Percentiles rank a stretch among this genome's conserved stretches.
These are phyloP conservation scores for Kluyveromyces aestuarii DNA, from an alignment of 805 yeast species.

Conservation along the genomic window DNA sequence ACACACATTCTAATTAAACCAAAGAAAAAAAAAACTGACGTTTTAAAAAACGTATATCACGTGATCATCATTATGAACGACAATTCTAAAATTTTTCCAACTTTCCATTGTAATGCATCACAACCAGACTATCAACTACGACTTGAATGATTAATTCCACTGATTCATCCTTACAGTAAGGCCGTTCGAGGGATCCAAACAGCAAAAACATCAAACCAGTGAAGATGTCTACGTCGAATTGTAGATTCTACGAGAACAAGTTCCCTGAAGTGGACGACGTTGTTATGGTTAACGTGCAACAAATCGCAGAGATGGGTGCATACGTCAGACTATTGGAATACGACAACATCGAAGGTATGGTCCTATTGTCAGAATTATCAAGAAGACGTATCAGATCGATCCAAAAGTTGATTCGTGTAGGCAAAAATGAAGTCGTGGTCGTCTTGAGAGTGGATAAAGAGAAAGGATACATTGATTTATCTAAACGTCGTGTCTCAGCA, in stretches of 20 bases:
- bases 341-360: conserved; percentile 99
- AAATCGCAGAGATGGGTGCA: conserved; percentile 99
- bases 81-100: background rate
- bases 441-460: conserved; percentile 97
- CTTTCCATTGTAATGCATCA: background rate
- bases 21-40: background rate
- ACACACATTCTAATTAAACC: too few species aligned
- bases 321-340: conserved; percentile 92
- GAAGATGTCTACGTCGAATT: conserved; percentile 74
- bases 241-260: conserved; percentile 96
- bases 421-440: conserved; percentile 96
- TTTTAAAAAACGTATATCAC: background rate
- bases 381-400: conserved; percentile 98
- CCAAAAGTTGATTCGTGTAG: conserved; percentile 95
- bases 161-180: background rate
- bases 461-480: conserved; percentile 94
- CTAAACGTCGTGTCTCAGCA: conserved; percentile 95
- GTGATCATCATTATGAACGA: background rate
- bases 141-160: background rate
- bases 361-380: conserved; percentile 85
- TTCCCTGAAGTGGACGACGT: conserved; percentile 98
- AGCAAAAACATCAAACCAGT: background rate
- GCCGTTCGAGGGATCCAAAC: background rate
- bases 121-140: background rate
- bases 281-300: conserved; percentile 97